A percentile compares a stretch with the other conserved stretches of the same genome.
Conservation (phyloP, 129 eudicot genomes). For the Solidago caesia region DNA sequence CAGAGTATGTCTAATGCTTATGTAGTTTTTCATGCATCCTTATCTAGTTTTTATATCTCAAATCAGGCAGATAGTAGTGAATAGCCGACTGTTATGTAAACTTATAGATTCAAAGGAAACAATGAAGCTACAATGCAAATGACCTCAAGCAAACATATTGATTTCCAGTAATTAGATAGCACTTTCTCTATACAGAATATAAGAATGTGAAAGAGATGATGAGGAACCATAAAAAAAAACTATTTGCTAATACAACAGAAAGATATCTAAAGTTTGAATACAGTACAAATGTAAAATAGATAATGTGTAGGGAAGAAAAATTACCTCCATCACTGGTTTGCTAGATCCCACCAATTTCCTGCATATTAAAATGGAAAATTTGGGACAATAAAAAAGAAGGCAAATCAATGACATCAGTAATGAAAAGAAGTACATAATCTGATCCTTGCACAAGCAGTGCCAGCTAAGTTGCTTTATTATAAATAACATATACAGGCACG, state of each 20-base stretch:
- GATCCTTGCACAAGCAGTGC: slow-evolving; percentile 13
- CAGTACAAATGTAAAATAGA: slow-evolving; percentile 13
- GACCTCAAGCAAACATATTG: background rate
- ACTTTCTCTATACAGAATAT: background rate
- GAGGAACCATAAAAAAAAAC: slow-evolving; percentile 1
- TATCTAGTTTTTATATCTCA: background rate
- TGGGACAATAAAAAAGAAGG: slow-evolving; percentile 10
- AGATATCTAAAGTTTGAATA: background rate
- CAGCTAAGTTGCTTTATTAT: slow-evolving; percentile 7
- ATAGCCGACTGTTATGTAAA: background rate
- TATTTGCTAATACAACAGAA: slow-evolving; percentile 12
- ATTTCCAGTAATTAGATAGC: background rate
- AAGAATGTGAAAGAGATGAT: background rate
- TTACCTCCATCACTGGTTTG: slow-evolving; percentile 43
- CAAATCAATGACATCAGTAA: background rate
- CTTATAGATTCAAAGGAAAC: background rate
- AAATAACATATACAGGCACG: background rate
- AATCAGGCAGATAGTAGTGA: background rate
- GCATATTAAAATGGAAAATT: slow-evolving; percentile 23
- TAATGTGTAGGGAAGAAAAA: slow-evolving; percentile 17
- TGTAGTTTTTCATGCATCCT: background rate
- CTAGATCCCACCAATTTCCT: slow-evolving; percentile 40
- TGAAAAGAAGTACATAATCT: slow-evolving; percentile 5
- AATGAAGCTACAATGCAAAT: background rate
- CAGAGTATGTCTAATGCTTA: too few relatives aligned